Evolutionary conservation across 176 grass and related monocot species (phyloP), one percentile per base, ranked within the genome.

Genomic region (Tillandsia fasciculata): DNA sequence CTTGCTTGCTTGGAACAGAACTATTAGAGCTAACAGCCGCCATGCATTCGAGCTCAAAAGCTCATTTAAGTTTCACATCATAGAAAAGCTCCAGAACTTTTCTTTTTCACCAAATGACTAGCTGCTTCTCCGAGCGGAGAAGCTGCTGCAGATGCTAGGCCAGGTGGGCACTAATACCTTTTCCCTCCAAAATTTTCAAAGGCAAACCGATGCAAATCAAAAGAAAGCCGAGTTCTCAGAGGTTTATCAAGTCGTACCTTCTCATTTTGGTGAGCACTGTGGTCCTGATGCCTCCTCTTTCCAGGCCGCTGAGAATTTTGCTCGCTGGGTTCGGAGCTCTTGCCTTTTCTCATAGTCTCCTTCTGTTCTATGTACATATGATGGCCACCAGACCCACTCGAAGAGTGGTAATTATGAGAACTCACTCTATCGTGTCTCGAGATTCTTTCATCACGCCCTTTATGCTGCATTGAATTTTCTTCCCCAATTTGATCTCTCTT

Each of bases 241-340:
- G 22, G 22, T 61, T 42, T 9, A 18, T 61, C 56, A 18, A 61
- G 17, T 76, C 83, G 72, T 91, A 96, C 92, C 92, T 96, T 96
- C 49, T 85, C 78, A 64, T 71, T 84, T 65, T 64, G 81, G 82
- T 77, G 75, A 18, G 57, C 72, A 72, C 76, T 81, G 65, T 79
- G 76, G 14, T 96, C 92, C 72, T 91, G 88, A 69, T 76, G 74
- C 57, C 90, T 88, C 81, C 82, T 90, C 74, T 97, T 92, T 71
- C 75, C 83, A 12, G 83, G 76, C 77, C 73, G 76, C 66, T 87
- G 89, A 51, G 72, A 72, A 85, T 85, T 78, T 11, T 78, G 82
- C 51, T 85, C 84, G 69, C 77, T 69, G 81, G 51, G 56, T 53
- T 84, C 88, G 27, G 74, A 80, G 70, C 69, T 77, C 87, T 74